Conservation (phyloP, 2,329 filamentous ascomycete species). For the Claviceps paspali region DNA sequence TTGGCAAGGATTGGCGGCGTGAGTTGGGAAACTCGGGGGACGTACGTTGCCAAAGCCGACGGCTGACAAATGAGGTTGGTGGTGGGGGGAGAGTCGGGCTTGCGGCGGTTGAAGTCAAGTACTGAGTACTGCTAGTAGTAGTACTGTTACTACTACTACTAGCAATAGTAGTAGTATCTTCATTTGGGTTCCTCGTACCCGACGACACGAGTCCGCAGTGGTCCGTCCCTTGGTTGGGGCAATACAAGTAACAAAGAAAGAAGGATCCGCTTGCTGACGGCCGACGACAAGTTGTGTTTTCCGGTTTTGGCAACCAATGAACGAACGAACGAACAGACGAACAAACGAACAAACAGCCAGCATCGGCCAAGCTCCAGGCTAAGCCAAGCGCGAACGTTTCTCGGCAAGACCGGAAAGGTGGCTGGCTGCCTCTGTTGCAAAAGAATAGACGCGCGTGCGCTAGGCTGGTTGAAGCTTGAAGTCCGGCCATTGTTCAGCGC, state of each 20-base stretch:
- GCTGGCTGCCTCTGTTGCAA: background rate
- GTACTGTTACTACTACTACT: too few species aligned
- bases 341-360: background rate
- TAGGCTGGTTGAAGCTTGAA: background rate
- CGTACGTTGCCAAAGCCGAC: background rate
- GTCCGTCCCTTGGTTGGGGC: too few species aligned
- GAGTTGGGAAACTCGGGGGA: too few species aligned
- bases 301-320: background rate
- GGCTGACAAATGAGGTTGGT: constrained; percentile 1
- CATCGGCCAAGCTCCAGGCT: background rate
- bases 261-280: background rate
- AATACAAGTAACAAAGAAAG: background rate
- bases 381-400: background rate
- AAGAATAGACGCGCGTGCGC: constrained; percentile 1
- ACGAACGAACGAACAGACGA: background rate
- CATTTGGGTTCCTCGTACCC: too few species aligned
- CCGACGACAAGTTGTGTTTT: background rate
- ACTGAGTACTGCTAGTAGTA: too few species aligned
- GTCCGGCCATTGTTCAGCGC: background rate
- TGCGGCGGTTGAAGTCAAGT: too few species aligned
- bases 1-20: too few species aligned
- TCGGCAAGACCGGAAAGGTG: background rate
- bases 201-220: background rate
- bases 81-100: background rate
- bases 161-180: too few species aligned